These are phyloP conservation scores for Aspergillus melleus DNA, from an alignment of 2,329 filamentous ascomycete species.

Conservation along the genomic window DNA sequence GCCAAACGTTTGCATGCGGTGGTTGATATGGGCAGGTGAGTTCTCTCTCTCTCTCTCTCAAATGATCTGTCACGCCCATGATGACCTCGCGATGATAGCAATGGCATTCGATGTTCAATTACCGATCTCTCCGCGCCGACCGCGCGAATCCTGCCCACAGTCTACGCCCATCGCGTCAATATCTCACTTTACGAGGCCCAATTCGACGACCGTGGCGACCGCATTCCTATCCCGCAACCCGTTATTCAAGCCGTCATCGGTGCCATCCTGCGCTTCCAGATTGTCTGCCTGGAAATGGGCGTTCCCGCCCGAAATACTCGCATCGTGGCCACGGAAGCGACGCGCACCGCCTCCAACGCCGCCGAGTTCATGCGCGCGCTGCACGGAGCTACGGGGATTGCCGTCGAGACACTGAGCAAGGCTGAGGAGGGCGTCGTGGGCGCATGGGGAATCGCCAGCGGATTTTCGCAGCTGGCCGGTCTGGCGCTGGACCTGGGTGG, in stretches of 20 bases:
- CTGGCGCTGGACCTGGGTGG: slow-evolving; percentile 81
- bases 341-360: slow-evolving; percentile 74
- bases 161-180: slow-evolving; percentile 73
- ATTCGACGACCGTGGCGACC: slow-evolving; percentile 39
- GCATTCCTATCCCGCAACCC: slow-evolving; percentile 55
- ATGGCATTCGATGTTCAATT: slow-evolving; percentile 89
- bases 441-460: slow-evolving; percentile 77
- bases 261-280: slow-evolving; percentile 68
- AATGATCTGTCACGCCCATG: neutral
- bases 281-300: slow-evolving; percentile 65
- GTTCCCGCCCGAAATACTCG: slow-evolving; percentile 65
- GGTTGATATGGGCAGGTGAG: slow-evolving; percentile 42
- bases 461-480: slow-evolving; percentile 67
- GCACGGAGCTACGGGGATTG: slow-evolving; percentile 60
- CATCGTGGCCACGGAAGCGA: slow-evolving; percentile 86
- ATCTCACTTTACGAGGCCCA: slow-evolving; percentile 85
- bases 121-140: slow-evolving; percentile 70
- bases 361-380: slow-evolving; percentile 68
- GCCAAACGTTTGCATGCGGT: slow-evolving; percentile 28
- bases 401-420: slow-evolving; percentile 72
- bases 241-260: slow-evolving; percentile 66
- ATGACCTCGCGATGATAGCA: slow-evolving; percentile 48
- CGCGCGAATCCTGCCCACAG: slow-evolving; percentile 71
- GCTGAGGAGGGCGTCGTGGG: slow-evolving; percentile 78
- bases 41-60: neutral